Evolutionary conservation across 2,329 filamentous ascomycete genomes (phyloP), one percentile per base, ranked within the genome.

Genomic region (Xylariales sp.): DNA sequence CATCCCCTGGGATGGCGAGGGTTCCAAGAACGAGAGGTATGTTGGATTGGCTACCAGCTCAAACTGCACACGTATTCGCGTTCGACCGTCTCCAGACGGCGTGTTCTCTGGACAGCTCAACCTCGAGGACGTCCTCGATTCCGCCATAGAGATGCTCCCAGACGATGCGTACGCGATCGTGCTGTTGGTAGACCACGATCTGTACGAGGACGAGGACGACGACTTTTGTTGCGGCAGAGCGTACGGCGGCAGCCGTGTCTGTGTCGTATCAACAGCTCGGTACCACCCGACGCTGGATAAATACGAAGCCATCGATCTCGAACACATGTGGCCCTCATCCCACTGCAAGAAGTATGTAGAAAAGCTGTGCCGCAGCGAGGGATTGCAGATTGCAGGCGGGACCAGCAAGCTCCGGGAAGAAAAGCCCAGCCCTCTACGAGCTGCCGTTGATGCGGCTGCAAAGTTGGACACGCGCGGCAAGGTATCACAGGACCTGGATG

Each of bases 141-240:
- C 65, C 0, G 65, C 74, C 1, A 67, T 78, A 2, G 58, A 57
- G 2, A 63, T 74, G 13, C 56, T 84, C 0, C 79, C 78, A 0
- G 35, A 48, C 0, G 73, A 84, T 47, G 80, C 79, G 0, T 79
- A 80, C 41, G 67, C 79, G 0, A 51, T 83, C 2, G 49, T 81
- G 0, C 53, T 85, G 24, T 50, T 84, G 0, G 59, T 74, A 0
- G 61, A 78, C 23, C 72, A 82, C n/a, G 81, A 85, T 50, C 57
- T 84, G 12, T 84, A 79, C 49, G 79, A 85, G 47, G 70, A 71
- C 34, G 76, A 81, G 0, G 74, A 83, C 0, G 82, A 85, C 42
- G 72, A 78, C 15, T 87, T 85, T 49, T 78, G 74, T 37, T 83
- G 80, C 43, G 82, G 81, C 0, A 61, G 80, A 19, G 80, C 82